Evolutionary conservation across 768 basidiomycete species (phyloP).

Genomic region (Cystofilobasidium macerans): DNA sequence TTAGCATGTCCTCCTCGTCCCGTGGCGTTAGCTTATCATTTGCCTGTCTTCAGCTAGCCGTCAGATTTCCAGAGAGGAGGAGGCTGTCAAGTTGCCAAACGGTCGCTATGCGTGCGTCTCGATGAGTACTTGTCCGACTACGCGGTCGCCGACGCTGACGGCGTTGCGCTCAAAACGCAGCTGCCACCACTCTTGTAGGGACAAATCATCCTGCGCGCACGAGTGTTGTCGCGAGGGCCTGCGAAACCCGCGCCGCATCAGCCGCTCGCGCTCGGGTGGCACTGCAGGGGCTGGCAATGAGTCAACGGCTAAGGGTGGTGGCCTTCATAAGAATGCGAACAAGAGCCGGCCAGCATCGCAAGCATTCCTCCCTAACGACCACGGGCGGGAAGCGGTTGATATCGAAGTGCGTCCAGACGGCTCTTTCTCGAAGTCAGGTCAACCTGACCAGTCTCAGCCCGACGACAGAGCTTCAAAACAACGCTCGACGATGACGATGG

Average conservation of each 20-base stretch:
- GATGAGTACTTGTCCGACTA: too few species aligned
- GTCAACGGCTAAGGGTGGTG: too few species aligned
- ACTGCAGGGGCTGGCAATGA: background rate
- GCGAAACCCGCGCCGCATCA: background rate
- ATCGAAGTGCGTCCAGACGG: too few species aligned
- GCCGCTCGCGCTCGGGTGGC: background rate
- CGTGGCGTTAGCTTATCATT: background rate
- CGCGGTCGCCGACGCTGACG: background rate
- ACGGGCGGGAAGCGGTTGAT: too few species aligned
- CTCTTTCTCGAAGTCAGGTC: too few species aligned
- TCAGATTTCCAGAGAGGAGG: background rate
- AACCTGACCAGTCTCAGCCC: too few species aligned
- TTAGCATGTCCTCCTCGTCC: background rate
- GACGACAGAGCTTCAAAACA: too few species aligned
- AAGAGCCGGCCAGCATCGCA: too few species aligned
- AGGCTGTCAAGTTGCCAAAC: background rate
- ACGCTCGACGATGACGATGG: background rate
- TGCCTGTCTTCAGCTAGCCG: background rate
- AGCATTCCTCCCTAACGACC: too few species aligned
- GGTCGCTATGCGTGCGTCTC: constrained; percentile 14
- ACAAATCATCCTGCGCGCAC: constrained; percentile 13
- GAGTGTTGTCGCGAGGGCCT: constrained; percentile 7
- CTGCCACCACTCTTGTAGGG: constrained; percentile 11
- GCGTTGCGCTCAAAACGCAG: background rate
- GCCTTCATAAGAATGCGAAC: too few species aligned